Conservation (phyloP, 1,284 basidiomycete genomes). For the Xanthoconium separans region DNA sequence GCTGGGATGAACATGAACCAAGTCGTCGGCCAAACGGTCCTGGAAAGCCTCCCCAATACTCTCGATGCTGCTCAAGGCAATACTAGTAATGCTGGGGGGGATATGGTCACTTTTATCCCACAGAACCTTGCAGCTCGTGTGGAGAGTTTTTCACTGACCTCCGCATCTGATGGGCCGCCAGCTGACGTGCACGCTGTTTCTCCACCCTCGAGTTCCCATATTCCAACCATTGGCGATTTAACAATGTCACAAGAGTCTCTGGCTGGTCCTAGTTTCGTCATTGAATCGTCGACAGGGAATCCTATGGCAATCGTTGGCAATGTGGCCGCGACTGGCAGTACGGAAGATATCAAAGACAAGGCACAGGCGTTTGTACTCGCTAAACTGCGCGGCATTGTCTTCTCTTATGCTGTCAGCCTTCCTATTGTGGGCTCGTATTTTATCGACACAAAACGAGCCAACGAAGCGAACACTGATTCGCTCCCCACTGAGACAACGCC, state of each 20-base stretch:
- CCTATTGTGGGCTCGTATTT: constrained; percentile 27
- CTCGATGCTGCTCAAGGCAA: background rate
- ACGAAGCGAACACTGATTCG: background rate
- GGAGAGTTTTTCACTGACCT: constrained; percentile 3
- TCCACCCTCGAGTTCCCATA: background rate
- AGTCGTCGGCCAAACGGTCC: background rate
- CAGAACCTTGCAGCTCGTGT: background rate
- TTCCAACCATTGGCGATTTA: background rate
- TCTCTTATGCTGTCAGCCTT: constrained; percentile 15
- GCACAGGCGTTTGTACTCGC: constrained; percentile 6
- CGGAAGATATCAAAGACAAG: constrained; percentile 6
- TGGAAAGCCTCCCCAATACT: background rate
- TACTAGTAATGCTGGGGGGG: background rate
- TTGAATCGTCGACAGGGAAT: constrained; percentile 4
- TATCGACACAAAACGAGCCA: background rate
- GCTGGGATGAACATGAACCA: constrained; percentile 6
- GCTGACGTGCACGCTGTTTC: background rate
- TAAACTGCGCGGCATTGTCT: constrained; percentile 9
- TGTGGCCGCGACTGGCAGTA: background rate
- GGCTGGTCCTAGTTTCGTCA: background rate
- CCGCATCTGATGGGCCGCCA: background rate
- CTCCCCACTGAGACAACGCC: constrained; percentile 26
- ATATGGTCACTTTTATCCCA: background rate
- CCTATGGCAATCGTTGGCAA: background rate
- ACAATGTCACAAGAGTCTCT: background rate